phyloP scores from a whole-genome alignment of 768 basidiomycete species.

The Tephrocybe sp. region DNA sequence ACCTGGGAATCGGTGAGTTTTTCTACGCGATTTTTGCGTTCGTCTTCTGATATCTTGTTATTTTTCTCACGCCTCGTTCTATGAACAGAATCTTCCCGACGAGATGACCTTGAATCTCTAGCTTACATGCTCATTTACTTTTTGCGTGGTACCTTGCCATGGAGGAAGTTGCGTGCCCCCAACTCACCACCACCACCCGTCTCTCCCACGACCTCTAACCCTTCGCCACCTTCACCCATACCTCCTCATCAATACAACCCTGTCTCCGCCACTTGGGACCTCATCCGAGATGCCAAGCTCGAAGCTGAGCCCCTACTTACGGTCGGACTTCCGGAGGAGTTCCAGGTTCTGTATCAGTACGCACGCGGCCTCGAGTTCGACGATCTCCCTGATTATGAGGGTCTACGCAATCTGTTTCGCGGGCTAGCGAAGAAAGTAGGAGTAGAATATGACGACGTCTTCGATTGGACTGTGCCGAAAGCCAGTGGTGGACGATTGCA shows the following conservation, averaged over 20 bases:
- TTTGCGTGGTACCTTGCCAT: constrained; percentile 73
- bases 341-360: constrained; percentile 79
- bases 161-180: constrained; percentile 70
- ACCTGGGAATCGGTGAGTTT: constrained; percentile 68
- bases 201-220: constrained; percentile 19
- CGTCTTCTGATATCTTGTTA: neutral
- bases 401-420: constrained; percentile 71
- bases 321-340: constrained; percentile 76
- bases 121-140: constrained; percentile 87
- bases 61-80: constrained; percentile 13
- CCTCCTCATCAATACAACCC: constrained; percentile 43
- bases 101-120: constrained; percentile 78
- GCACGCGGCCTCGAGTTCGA: constrained; percentile 82
- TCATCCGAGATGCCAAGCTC: constrained; percentile 74
- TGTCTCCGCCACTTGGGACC: constrained; percentile 71
- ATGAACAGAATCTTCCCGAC: constrained; percentile 63
- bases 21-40: constrained; percentile 3
- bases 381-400: constrained; percentile 87
- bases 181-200: constrained; percentile 28
- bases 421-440: constrained; percentile 55
- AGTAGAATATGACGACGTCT: constrained; percentile 52
- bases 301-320: constrained; percentile 67
- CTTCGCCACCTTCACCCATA: constrained; percentile 13
- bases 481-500: constrained; percentile 16
- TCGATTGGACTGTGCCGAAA: constrained; percentile 39